Percentiles rank a stretch among this genome's conserved stretches.
These are phyloP conservation scores for Nakaseomyces glabratus DNA, from an alignment of 1,139 yeast species.

Conservation along the genomic window DNA sequence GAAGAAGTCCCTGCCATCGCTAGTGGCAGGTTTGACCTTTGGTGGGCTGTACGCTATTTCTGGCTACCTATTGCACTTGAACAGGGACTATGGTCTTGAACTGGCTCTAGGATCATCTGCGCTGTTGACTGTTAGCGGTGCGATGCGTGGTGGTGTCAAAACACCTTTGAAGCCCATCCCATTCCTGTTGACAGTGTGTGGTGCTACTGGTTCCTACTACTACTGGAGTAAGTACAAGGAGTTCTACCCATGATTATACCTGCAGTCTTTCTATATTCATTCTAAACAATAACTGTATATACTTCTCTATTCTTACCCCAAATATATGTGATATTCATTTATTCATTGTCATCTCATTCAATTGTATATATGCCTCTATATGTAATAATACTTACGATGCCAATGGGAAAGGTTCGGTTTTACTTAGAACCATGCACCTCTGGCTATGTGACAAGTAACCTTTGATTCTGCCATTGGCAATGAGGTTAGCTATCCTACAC, in stretches of 20 bases:
- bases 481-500: constrained; percentile 60
- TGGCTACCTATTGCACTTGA: constrained; percentile 65
- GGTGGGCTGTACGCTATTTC: constrained; percentile 65
- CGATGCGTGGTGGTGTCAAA: constrained; percentile 55
- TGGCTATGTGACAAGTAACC: constrained; percentile 80
- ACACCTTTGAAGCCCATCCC: constrained; percentile 70
- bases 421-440: constrained; percentile 67
- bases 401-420: constrained; percentile 61
- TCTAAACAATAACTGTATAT: too few relatives aligned
- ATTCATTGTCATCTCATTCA: too few relatives aligned
- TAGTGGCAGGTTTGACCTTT: constrained; percentile 66
- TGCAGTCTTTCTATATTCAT: not conserved
- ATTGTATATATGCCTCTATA: not conserved
- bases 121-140: constrained; percentile 57
- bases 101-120: constrained; percentile 67
- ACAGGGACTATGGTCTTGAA: constrained; percentile 74
- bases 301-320: too few relatives aligned
- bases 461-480: constrained; percentile 53
- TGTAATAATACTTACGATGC: constrained; percentile 1
- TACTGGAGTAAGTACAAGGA: constrained; percentile 66
- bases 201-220: constrained; percentile 57
- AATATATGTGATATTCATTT: too few relatives aligned
- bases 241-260: constrained; percentile 44
- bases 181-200: constrained; percentile 51
- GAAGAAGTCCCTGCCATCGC: constrained; percentile 64